These are phyloP conservation scores for Cyberlindnera bimundalis DNA, from an alignment of 805 yeast species.

Conservation along the genomic window DNA sequence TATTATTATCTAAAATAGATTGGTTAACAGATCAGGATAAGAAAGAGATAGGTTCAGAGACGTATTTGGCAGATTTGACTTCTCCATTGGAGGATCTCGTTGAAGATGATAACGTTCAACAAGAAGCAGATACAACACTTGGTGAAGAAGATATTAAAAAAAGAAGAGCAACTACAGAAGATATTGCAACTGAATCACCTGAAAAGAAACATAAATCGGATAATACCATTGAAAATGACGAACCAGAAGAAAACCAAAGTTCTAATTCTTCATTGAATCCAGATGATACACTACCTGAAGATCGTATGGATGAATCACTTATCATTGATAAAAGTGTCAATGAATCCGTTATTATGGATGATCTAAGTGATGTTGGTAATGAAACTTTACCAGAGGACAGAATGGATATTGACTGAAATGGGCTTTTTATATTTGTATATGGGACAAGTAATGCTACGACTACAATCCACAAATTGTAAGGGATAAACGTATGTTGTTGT, in stretches of 20 bases:
- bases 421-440: too few species aligned
- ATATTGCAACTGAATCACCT: slow-evolving; percentile 13
- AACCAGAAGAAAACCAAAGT: neutral
- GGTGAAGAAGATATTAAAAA: slow-evolving; percentile 5
- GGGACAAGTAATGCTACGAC: neutral
- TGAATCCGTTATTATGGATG: slow-evolving; percentile 8
- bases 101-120: slow-evolving; percentile 2
- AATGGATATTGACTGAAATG: slow-evolving; percentile 21
- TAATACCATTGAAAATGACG: neutral
- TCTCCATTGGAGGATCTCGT: slow-evolving; percentile 6
- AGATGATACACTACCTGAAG: slow-evolving; percentile 13
- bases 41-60: slow-evolving; percentile 20
- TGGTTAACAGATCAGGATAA: slow-evolving; percentile 27
- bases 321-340: slow-evolving; percentile 25
- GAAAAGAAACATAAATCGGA: slow-evolving; percentile 23
- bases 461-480: neutral
- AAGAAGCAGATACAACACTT: slow-evolving; percentile 3
- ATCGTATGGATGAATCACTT: slow-evolving; percentile 26
- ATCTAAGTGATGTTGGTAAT: slow-evolving; percentile 7
- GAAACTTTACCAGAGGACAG: slow-evolving; percentile 24
- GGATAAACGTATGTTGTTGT: slow-evolving; percentile 14
- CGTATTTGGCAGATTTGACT: slow-evolving; percentile 18
- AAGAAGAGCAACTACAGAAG: slow-evolving; percentile 7
- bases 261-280: neutral
- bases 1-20: slow-evolving; percentile 23